phyloP scores from a whole-genome alignment of 345 rosid species.

The Hibiscus mutabilis region DNA sequence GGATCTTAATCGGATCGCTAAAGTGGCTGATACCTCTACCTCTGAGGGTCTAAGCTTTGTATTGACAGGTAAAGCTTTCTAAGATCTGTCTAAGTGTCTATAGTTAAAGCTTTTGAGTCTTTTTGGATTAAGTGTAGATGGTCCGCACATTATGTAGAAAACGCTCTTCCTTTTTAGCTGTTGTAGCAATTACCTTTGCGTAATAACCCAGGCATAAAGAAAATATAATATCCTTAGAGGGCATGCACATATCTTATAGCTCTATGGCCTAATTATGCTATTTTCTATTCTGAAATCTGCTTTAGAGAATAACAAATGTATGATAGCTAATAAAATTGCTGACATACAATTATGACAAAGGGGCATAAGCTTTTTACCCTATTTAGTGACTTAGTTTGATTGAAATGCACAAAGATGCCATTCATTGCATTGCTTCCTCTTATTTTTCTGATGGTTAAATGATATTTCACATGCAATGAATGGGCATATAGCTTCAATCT shows the following conservation, averaged over 20 bases:
- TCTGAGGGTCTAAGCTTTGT: constrained; percentile 72
- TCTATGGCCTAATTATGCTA: not conserved
- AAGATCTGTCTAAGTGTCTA: not conserved
- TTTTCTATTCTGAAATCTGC: not conserved
- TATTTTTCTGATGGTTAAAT: not conserved
- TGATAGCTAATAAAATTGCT: not conserved
- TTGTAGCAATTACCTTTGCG: too few species aligned
- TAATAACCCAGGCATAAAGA: not conserved
- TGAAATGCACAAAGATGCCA: not conserved
- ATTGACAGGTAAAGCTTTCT: constrained; percentile 60
- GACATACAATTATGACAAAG: too few species aligned
- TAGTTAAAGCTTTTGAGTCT: not conserved
- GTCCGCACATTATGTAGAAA: too few species aligned
- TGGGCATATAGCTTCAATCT: not conserved
- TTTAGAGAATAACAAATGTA: not conserved
- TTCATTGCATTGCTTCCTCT: not conserved
- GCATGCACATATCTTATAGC: not conserved
- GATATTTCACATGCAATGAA: not conserved
- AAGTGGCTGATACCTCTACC: constrained; percentile 82
- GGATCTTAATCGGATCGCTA: constrained; percentile 82
- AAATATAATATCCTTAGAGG: not conserved
- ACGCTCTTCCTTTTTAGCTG: too few species aligned
- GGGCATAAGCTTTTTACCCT: not conserved
- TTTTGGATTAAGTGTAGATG: not conserved
- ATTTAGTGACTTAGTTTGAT: not conserved